Percentiles rank a stretch among this genome's conserved stretches.
Conservation (phyloP, 2,329 filamentous ascomycete genomes). For the Leptographium flavum region DNA sequence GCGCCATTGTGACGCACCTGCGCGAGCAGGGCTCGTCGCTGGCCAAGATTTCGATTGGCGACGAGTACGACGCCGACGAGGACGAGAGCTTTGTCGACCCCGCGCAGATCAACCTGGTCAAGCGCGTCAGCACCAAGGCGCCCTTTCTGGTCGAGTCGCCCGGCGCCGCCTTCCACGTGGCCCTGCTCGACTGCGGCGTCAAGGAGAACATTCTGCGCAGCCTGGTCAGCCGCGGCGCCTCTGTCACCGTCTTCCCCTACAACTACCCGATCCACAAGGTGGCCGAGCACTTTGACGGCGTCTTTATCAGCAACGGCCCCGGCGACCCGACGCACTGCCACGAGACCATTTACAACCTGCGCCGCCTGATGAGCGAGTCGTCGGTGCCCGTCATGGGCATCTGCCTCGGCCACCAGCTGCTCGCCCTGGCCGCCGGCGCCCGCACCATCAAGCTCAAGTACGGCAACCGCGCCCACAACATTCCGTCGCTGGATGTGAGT, state of each 20-base stretch:
- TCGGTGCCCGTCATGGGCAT: constrained; percentile 94
- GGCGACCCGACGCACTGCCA: constrained; percentile 97
- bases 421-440: constrained; percentile 79
- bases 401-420: constrained; percentile 90
- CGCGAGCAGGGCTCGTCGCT: constrained; percentile 95
- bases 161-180: constrained; percentile 75
- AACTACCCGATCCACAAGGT: constrained; percentile 98
- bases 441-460: constrained; percentile 97
- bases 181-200: constrained; percentile 92
- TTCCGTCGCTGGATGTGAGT: constrained; percentile 64
- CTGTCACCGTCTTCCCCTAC: constrained; percentile 88
- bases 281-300: constrained; percentile 90
- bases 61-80: constrained; percentile 97
- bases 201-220: constrained; percentile 99
- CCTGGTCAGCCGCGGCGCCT: constrained; percentile 79
- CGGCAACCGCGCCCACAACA: constrained; percentile 97
- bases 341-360: constrained; percentile 83
- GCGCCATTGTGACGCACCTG: constrained; percentile 88
- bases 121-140: constrained; percentile 92
- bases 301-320: constrained; percentile 98
- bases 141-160: constrained; percentile 88
- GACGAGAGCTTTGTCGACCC: constrained; percentile 94
- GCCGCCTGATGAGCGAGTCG: constrained; percentile 79
- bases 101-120: constrained; percentile 90
- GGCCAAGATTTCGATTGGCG: constrained; percentile 84